Base-by-base conservation (phyloP, 306 rosid species). In the Cucumis melo region DNA sequence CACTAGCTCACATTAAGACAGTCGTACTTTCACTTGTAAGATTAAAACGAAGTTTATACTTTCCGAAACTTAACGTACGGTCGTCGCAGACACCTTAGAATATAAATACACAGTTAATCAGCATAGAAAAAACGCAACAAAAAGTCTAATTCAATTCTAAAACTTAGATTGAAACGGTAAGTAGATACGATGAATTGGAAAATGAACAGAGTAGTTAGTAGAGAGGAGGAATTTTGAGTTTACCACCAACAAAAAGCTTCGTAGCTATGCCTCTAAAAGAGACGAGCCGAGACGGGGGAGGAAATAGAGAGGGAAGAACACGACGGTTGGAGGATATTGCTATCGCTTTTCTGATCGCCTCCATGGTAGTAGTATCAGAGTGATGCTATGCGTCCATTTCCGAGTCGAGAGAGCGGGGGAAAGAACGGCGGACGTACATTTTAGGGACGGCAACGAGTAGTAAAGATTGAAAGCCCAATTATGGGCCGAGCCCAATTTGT, bases 241-340 rank as follows among this genome's bases (percentile, higher is more conserved):
- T 71, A 87, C 91, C 91, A 53, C 91, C 88, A 38, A 87, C 87
- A 63, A 87, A 85, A 67, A 87, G 91, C 81, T 83, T 87, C 60
- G 84, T 55, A 59, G 84, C 65, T 5, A 87, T 77, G 48, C 81
- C 87, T 82, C 90, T 79, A 76, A 38, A 59, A 17, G 67, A 79
- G 68, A 87, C 60, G 10, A 83, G 81, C 80, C 85, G 68, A 73
- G 83, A 72, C 20, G 91, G 83, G 76, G 81, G 88, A 59, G 83
- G 83, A 65, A 83, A 29, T 38, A 79, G 63, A 32, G 85, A 77
- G 46, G 81, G 15, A 48, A 71, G 57, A 46, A 71, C 42, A 8
- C 23, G 9, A 48, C 59, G 76, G 14, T 48, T 48, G 59, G 59
- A 71, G 13, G 10, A 14, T 14, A 48, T 15, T 15, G 59, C 76